phyloP scores from a whole-genome alignment of 345 rosid genomes.

The Syzygium grande region DNA sequence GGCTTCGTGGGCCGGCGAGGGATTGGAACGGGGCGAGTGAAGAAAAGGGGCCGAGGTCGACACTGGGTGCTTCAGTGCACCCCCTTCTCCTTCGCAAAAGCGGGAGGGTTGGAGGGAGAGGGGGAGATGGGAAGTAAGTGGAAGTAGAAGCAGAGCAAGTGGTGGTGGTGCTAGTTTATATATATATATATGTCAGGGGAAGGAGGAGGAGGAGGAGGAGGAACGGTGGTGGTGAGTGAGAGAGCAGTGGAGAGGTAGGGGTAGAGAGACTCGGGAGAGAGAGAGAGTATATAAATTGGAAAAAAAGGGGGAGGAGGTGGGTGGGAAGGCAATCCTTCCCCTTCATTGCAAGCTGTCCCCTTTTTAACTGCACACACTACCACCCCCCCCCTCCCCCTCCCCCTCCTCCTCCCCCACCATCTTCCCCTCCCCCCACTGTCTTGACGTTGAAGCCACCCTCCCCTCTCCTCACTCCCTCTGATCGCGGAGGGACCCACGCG shows the following conservation, averaged over 20 bases:
- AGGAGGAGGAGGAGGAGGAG: background rate
- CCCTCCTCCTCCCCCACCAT: background rate
- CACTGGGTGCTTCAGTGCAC: background rate
- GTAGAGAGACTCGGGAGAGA: too few species aligned
- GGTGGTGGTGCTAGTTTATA: background rate
- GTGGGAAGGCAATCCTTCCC: conserved; percentile 34
- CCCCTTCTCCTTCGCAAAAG: background rate
- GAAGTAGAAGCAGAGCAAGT: background rate
- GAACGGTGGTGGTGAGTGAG: background rate
- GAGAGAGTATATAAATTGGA: background rate
- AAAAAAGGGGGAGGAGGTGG: background rate
- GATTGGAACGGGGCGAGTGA: too few species aligned
- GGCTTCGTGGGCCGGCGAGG: too few species aligned
- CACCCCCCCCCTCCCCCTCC: too few species aligned
- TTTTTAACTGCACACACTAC: conserved; percentile 11
- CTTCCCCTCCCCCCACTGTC: conserved; percentile 24
- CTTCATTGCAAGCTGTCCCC: conserved; percentile 68
- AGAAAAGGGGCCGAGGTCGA: background rate
- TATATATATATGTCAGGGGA: background rate
- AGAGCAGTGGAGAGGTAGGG: background rate
- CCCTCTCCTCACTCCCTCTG: conserved; percentile 1
- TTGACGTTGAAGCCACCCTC: conserved; percentile 41
- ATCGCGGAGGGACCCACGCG: background rate
- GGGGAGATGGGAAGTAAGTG: background rate
- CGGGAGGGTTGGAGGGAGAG: background rate